Conservation (phyloP, 306 rosid species). For the Prunus mongolica region DNA sequence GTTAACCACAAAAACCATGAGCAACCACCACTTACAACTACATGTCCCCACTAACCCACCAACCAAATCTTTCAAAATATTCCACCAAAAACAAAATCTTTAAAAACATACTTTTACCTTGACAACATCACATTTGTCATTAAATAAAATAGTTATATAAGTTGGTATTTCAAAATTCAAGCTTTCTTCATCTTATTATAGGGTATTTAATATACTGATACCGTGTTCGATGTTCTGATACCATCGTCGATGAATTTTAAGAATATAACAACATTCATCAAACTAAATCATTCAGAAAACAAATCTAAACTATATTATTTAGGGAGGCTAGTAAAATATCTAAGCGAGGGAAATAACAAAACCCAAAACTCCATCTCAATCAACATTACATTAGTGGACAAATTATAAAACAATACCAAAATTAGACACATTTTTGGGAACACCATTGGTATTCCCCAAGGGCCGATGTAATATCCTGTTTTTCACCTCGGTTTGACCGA, state of each 20-base stretch:
- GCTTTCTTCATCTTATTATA: too few relatives aligned
- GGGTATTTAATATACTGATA: too few relatives aligned
- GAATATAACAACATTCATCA: too few relatives aligned
- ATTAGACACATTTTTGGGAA: neutral
- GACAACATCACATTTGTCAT: neutral
- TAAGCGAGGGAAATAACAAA: neutral
- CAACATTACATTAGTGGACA: neutral
- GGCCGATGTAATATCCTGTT: neutral
- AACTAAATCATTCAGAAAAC: too few relatives aligned
- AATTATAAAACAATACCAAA: neutral
- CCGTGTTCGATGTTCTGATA: too few relatives aligned
- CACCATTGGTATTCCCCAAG: neutral
- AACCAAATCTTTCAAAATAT: neutral
- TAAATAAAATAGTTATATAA: neutral
- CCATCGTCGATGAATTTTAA: too few relatives aligned
- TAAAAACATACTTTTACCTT: neutral
- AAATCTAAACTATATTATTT: too few relatives aligned
- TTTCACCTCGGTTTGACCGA: slow-evolving; percentile 40
- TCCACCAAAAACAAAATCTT: neutral
- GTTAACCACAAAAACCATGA: neutral
- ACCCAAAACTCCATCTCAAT: neutral
- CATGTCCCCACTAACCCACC: neutral
- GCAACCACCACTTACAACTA: neutral
- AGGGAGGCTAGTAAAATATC: neutral
- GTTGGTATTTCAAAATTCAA: too few relatives aligned